Evolutionary conservation across 305 asterid genomes (phyloP).

Genomic region (Salvia sclarea): DNA sequence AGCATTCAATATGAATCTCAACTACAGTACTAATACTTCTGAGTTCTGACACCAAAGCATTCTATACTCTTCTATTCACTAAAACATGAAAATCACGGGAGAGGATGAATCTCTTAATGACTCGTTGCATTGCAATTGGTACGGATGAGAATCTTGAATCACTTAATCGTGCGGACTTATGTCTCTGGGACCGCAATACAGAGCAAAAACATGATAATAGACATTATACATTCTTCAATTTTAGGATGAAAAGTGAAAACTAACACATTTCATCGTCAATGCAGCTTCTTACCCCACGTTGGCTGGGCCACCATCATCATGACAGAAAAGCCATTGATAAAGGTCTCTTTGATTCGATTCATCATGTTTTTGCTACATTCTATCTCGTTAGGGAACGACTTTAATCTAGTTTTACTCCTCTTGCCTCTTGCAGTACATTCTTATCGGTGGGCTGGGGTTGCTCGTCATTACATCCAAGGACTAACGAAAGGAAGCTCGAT

Average conservation of each 20-base stretch:
- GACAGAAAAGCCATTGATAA: slow-evolving; percentile 59
- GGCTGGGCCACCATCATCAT: slow-evolving; percentile 61
- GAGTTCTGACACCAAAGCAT: background rate
- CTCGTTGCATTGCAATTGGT: background rate
- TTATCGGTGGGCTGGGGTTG: slow-evolving; percentile 56
- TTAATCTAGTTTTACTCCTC: background rate
- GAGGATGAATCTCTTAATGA: too few species aligned
- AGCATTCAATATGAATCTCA: background rate
- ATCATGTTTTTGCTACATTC: background rate
- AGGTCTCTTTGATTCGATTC: slow-evolving; percentile 35
- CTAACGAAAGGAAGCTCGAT: slow-evolving; percentile 26
- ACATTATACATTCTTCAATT: background rate
- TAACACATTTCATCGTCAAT: slow-evolving; percentile 8
- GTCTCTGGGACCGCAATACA: background rate
- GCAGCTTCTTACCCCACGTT: slow-evolving; percentile 61
- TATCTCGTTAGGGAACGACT: background rate
- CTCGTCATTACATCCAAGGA: slow-evolving; percentile 56
- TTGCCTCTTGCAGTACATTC: slow-evolving; percentile 57
- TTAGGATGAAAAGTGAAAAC: too few species aligned
- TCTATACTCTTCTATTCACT: background rate
- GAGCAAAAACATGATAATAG: background rate
- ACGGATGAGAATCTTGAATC: background rate
- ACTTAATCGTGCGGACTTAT: background rate
- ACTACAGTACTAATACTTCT: background rate
- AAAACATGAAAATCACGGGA: too few species aligned